Conservation (phyloP, 345 rosid genomes). For the Gossypium stocksii region DNA sequence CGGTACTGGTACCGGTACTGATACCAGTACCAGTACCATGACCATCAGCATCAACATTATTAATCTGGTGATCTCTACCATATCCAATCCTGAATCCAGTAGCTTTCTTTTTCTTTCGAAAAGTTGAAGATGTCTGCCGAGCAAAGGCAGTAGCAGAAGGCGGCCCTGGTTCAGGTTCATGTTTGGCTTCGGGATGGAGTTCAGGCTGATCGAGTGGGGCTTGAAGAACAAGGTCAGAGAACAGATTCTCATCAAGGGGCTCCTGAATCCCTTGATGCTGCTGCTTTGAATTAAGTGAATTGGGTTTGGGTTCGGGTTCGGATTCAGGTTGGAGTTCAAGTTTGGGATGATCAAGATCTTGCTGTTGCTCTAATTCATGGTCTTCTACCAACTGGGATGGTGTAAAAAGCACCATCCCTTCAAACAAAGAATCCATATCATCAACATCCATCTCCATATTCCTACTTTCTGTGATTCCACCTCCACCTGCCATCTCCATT, state of each 20-base stretch:
- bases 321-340: background rate
- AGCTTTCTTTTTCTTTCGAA: conserved; percentile 73
- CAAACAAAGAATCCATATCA: conserved; percentile 77
- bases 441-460: conserved; percentile 35
- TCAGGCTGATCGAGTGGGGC: conserved; percentile 24
- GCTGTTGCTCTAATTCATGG: background rate
- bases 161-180: conserved; percentile 17
- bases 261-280: conserved; percentile 11
- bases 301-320: conserved; percentile 11
- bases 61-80: conserved; percentile 38
- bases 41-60: conserved; percentile 14
- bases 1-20: conserved; percentile 17
- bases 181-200: conserved; percentile 10
- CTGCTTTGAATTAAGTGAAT: conserved; percentile 8
- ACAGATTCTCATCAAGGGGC: conserved; percentile 74
- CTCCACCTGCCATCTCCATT: background rate
- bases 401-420: conserved; percentile 76
- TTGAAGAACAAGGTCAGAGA: conserved; percentile 71
- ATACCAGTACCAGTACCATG: conserved; percentile 21
- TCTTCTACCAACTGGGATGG: conserved; percentile 41
- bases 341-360: conserved; percentile 8
- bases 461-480: conserved; percentile 17
- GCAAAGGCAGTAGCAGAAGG: conserved; percentile 17
- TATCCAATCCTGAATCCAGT: conserved; percentile 70
- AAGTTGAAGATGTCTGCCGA: conserved; percentile 38